Evolutionary conservation across 169 alveolate genomes (phyloP).

Genomic region (Babesia caballi): DNA sequence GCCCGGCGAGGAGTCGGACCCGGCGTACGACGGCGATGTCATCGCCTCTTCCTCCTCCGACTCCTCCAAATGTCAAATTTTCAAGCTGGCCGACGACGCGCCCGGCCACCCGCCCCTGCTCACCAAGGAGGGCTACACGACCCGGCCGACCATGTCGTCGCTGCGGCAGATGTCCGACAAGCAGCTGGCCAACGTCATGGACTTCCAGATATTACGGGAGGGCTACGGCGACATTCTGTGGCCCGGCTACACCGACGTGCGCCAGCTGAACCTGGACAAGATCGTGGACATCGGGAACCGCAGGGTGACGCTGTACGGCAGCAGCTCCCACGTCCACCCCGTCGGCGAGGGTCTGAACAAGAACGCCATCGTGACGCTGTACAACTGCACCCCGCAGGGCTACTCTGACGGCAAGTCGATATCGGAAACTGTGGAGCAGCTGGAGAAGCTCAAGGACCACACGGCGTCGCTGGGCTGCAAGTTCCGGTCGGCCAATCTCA

Average conservation of each 20-base stretch:
- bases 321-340: slow-evolving; percentile 43
- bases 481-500: slow-evolving; percentile 46
- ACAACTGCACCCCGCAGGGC: slow-evolving; percentile 67
- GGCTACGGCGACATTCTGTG: slow-evolving; percentile 78
- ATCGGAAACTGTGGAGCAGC: slow-evolving; percentile 22
- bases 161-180: slow-evolving; percentile 75
- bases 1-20: not conserved
- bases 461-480: slow-evolving; percentile 56
- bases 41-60: not conserved
- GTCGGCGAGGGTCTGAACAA: slow-evolving; percentile 75
- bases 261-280: slow-evolving; percentile 77
- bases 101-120: slow-evolving; percentile 66
- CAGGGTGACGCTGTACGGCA: slow-evolving; percentile 43
- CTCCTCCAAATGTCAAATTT: not conserved
- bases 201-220: slow-evolving; percentile 67
- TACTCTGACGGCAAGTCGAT: slow-evolving; percentile 6
- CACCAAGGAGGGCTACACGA: slow-evolving; percentile 68
- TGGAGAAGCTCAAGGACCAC: slow-evolving; percentile 55
- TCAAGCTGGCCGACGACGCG: slow-evolving; percentile 13
- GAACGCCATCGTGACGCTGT: slow-evolving; percentile 64
- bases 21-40: not conserved
- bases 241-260: slow-evolving; percentile 81
- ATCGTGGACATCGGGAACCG: slow-evolving; percentile 66
- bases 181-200: slow-evolving; percentile 71
- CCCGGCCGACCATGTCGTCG: slow-evolving; percentile 72